Evolutionary conservation across 73 alveolate genomes (phyloP).

Genomic region (Diophrys sp.): DNA sequence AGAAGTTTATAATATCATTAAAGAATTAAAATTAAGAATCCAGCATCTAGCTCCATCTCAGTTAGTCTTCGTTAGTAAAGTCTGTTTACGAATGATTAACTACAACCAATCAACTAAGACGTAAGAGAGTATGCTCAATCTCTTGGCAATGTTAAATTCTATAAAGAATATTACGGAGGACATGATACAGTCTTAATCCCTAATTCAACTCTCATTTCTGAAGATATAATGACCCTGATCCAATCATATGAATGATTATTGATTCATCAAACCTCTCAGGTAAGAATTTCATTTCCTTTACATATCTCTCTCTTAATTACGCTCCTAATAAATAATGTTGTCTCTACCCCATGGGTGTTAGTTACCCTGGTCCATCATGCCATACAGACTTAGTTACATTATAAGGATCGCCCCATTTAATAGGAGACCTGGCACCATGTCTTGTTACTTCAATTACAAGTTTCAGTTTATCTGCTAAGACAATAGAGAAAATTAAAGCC

Average conservation of each 20-base stretch:
- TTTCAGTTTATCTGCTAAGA: conserved; percentile 4
- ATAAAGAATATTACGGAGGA: neutral
- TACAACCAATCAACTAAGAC: too few species aligned
- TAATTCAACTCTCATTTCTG: neutral
- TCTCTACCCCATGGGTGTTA: conserved; percentile 81
- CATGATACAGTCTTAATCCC: neutral
- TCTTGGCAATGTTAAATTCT: too few species aligned
- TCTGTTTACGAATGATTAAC: too few species aligned
- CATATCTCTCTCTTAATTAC: conserved; percentile 74
- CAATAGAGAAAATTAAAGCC: too few species aligned
- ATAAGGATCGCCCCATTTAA: neutral
- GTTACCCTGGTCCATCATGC: conserved; percentile 41
- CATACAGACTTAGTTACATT: conserved; percentile 4
- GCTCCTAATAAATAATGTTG: conserved; percentile 78
- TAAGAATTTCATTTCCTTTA: conserved; percentile 58
- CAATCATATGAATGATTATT: too few species aligned
- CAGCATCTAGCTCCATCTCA: too few species aligned
- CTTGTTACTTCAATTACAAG: conserved; percentile 16
- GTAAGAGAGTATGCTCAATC: too few species aligned
- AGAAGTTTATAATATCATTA: too few species aligned
- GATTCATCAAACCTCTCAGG: conserved; percentile 58
- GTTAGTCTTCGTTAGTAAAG: neutral
- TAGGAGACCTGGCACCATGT: conserved; percentile 33
- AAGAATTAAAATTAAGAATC: too few species aligned
- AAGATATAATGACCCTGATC: neutral